phyloP scores from a whole-genome alignment of 495 filamentous ascomycete species.

The Xeromyces bisporus region DNA sequence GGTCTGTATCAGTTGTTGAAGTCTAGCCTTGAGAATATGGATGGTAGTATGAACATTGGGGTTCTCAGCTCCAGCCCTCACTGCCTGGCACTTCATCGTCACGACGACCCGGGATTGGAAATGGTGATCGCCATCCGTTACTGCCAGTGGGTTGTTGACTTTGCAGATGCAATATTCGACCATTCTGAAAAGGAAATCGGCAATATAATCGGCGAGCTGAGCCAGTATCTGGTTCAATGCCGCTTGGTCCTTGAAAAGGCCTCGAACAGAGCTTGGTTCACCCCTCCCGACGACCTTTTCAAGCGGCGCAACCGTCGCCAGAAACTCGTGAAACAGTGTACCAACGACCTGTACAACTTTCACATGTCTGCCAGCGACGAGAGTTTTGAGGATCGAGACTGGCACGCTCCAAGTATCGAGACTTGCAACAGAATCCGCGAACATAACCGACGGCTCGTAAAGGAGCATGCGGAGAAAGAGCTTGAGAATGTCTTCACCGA shows the following conservation, averaged over 20 bases:
- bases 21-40: slow-evolving; percentile 3
- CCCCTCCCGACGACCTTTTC: slow-evolving; percentile 6
- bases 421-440: slow-evolving; percentile 11
- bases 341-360: slow-evolving; percentile 12
- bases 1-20: slow-evolving; percentile 7
- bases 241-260: slow-evolving; percentile 13
- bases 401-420: slow-evolving; percentile 10
- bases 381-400: slow-evolving; percentile 6
- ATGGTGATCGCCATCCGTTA: slow-evolving; percentile 18
- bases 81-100: slow-evolving; percentile 3
- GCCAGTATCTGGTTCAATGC: slow-evolving; percentile 9
- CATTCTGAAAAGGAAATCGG: slow-evolving; percentile 1
- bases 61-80: slow-evolving; percentile 7
- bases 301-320: slow-evolving; percentile 6
- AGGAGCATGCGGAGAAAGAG: slow-evolving; percentile 3
- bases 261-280: slow-evolving; percentile 19
- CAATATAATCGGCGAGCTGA: slow-evolving; percentile 5
- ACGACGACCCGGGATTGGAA: slow-evolving; percentile 19
- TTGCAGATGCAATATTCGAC: slow-evolving; percentile 13
- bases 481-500: slow-evolving; percentile 9
- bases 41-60: slow-evolving; percentile 4
- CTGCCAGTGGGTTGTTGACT: slow-evolving; percentile 19
- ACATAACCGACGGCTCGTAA: slow-evolving; percentile 4
- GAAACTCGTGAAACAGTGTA: slow-evolving; percentile 6
- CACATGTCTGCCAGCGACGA: slow-evolving; percentile 7